phyloP scores from a whole-genome alignment of 768 basidiomycete genomes.

The Sporobolomyces roseus region DNA sequence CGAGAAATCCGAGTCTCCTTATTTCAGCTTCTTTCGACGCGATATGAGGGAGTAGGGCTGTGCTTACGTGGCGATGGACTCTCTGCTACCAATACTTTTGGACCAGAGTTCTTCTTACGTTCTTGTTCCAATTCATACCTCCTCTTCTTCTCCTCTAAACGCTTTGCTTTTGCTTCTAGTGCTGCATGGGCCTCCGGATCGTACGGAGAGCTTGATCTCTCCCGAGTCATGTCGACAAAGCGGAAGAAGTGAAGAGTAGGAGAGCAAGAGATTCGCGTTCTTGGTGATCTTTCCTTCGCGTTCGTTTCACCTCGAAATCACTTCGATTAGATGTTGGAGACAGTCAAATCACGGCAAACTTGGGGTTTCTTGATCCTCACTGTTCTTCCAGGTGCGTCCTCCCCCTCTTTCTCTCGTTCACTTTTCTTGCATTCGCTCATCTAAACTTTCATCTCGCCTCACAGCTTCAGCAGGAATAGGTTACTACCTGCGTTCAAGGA shows the following conservation, averaged over 20 bases:
- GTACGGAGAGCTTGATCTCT: slow-evolving; percentile 2
- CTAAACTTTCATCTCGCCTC: not conserved
- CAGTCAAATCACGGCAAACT: slow-evolving; percentile 13
- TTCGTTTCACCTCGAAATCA: not conserved
- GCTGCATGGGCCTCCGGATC: not conserved
- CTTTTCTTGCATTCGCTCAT: no score
- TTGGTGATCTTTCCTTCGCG: not conserved
- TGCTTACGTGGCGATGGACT: slow-evolving; percentile 26
- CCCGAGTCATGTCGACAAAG: not conserved
- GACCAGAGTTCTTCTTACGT: not conserved
- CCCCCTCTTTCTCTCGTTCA: not conserved
- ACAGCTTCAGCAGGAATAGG: slow-evolving; percentile 27
- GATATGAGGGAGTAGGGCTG: not conserved
- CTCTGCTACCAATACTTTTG: slow-evolving; percentile 22
- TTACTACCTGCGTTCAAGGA: slow-evolving; percentile 24
- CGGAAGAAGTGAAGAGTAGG: not conserved
- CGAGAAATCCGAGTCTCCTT: not conserved
- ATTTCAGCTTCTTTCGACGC: not conserved
- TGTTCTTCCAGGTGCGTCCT: not conserved
- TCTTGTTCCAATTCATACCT: not conserved
- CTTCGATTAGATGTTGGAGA: slow-evolving; percentile 23
- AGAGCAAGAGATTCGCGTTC: not conserved
- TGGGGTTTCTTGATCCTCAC: slow-evolving; percentile 29
- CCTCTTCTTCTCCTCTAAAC: not conserved
- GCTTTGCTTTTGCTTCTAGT: not conserved